Evolutionary conservation across 331 rosid genomes (phyloP), one percentile per base, ranked within the genome.

Genomic region (Rosa hybrid): DNA sequence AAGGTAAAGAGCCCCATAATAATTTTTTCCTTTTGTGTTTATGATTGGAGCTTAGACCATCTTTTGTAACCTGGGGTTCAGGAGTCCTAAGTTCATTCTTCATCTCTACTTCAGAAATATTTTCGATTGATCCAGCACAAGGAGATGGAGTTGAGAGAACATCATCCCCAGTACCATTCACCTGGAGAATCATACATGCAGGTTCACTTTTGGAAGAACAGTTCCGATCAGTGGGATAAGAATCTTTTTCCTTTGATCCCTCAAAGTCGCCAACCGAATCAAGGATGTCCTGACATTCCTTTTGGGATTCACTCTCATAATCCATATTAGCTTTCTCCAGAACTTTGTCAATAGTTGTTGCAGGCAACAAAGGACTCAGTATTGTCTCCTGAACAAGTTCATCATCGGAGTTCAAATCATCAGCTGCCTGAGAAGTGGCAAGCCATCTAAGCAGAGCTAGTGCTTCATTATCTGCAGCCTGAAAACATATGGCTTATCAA

Each of bases 221-320:
- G 56, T 68, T 78, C 68, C 38, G 78, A 82, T 81, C 84, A 59
- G 82, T 34, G 41, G 81, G 85, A 81, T 44, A 16, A 42, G 77
- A 80, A 76, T 76, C 84, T 76, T 67, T 86, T 79, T 86, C 84
- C 80, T 81, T 84, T 48, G 74, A 64, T 25, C 77, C 83, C 77
- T 92, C 92, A 82, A 87, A 85, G 83, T 85, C 90, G 39, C 88
- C 92, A 86, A 90, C 75, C 74, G 98, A 91, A 91, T 92, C 98
- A 78, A 95, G 92, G 82, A 95, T 91, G 89, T 95, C 98, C 76
- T 91, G 96, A 83, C 97, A 88, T 89, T 92, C 97, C 83, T 91
- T 93, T 68, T 90, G 94, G 50, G 98, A 92, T 85, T 89, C 98
- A 76, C 80, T 90, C 84, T 91, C 94, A 80, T 85, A 92, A 75